A percentile compares a stretch with the other conserved stretches of the same genome.
Evolutionary conservation across 805 yeast genomes (phyloP).

Genomic region (Komagataella phaffii): DNA sequence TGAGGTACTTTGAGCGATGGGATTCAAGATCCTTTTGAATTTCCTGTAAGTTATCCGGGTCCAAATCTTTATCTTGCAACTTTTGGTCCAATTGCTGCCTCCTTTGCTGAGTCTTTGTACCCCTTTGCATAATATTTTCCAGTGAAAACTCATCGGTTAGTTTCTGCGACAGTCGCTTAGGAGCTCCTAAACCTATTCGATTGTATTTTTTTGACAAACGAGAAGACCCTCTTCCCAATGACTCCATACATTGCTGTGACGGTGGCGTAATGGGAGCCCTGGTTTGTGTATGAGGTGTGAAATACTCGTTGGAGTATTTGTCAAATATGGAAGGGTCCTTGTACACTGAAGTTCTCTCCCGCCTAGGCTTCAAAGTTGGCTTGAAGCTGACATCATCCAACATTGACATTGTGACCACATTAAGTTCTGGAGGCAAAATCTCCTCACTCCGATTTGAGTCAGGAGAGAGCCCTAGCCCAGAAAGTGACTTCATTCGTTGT

Average conservation of each 20-base stretch:
- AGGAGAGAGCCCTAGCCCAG: background rate
- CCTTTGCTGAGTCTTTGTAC: conserved; percentile 1
- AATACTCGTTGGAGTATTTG: background rate
- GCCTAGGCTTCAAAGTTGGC: background rate
- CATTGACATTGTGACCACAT: background rate
- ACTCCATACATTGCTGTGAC: background rate
- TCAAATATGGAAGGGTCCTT: conserved; percentile 2
- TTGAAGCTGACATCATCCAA: background rate
- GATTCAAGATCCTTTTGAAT: background rate
- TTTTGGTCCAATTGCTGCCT: background rate
- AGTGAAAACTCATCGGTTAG: conserved; percentile 9
- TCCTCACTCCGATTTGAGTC: background rate
- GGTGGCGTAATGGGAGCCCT: background rate
- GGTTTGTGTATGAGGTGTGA: background rate
- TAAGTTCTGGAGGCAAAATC: background rate
- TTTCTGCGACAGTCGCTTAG: conserved; percentile 25
- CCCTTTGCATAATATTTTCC: conserved; percentile 5
- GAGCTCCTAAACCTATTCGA: conserved; percentile 28
- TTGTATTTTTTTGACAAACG: conserved; percentile 20
- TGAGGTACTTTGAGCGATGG: conserved; percentile 1
- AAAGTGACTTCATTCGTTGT: background rate
- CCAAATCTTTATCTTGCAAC: conserved; percentile 3
- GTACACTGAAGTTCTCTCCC: background rate
- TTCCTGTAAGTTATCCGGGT: background rate
- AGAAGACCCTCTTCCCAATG: conserved; percentile 5